Conservation (phyloP, 2,329 filamentous ascomycete species). For the Chrysoporthe cubensis region DNA sequence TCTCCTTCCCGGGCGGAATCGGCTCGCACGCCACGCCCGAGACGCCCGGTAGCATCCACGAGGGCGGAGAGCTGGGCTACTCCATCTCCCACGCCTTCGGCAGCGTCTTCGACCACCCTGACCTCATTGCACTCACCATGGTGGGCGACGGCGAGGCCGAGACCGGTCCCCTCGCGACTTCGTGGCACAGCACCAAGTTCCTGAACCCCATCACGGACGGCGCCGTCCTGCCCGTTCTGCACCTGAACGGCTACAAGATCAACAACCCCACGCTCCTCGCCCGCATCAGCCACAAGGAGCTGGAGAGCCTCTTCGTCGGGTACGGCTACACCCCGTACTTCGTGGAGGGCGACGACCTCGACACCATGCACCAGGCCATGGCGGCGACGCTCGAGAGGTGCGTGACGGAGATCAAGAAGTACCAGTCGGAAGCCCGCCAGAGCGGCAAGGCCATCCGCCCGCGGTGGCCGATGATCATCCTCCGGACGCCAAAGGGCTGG, state of each 20-base stretch:
- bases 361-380: slow-evolving; percentile 83
- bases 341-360: slow-evolving; percentile 74
- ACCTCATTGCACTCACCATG: slow-evolving; percentile 76
- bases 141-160: slow-evolving; percentile 83
- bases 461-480: slow-evolving; percentile 78
- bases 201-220: slow-evolving; percentile 79
- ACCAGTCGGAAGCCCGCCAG: slow-evolving; percentile 73
- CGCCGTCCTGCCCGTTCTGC: slow-evolving; percentile 75
- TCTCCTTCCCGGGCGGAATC: slow-evolving; percentile 80
- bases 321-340: slow-evolving; percentile 83
- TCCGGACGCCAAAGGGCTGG: slow-evolving; percentile 81
- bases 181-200: slow-evolving; percentile 84
- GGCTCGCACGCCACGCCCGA: slow-evolving; percentile 79
- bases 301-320: slow-evolving; percentile 69
- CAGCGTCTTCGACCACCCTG: slow-evolving; percentile 73
- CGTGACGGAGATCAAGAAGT: slow-evolving; percentile 68
- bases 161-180: slow-evolving; percentile 76
- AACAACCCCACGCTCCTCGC: slow-evolving; percentile 77
- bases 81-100: slow-evolving; percentile 80
- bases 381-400: slow-evolving; percentile 75
- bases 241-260: slow-evolving; percentile 86
- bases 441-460: slow-evolving; percentile 71
- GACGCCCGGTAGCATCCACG: slow-evolving; percentile 76
- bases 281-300: slow-evolving; percentile 74
- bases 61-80: slow-evolving; percentile 83